Evolutionary conservation across 2,329 filamentous ascomycete genomes (phyloP).

Genomic region (Clonostachys chloroleuca): DNA sequence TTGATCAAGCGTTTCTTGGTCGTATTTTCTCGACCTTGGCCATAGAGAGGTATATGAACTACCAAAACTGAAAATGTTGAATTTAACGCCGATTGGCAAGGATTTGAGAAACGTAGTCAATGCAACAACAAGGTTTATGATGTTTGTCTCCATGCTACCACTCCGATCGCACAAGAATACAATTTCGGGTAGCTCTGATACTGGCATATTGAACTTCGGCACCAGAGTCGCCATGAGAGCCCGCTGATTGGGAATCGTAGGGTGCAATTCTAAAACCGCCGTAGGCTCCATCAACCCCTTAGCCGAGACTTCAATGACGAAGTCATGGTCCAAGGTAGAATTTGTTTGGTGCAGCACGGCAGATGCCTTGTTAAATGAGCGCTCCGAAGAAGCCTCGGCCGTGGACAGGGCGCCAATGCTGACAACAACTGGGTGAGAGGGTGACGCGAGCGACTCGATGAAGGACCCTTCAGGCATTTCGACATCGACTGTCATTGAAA

Average conservation of each 20-base stretch:
- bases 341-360: conserved; percentile 51
- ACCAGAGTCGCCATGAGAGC: conserved; percentile 69
- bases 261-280: conserved; percentile 63
- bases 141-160: conserved; percentile 58
- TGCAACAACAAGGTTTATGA: conserved; percentile 47
- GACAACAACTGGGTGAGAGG: conserved; percentile 63
- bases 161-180: conserved; percentile 71
- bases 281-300: conserved; percentile 55
- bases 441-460: conserved; percentile 60
- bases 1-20: conserved; percentile 31
- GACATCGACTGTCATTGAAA: conserved; percentile 24
- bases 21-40: conserved; percentile 39
- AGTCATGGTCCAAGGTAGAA: conserved; percentile 56
- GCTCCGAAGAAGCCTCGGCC: conserved; percentile 30
- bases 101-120: conserved; percentile 63
- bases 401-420: conserved; percentile 51
- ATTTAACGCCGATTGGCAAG: conserved; percentile 57
- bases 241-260: conserved; percentile 53
- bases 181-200: conserved; percentile 49
- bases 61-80: conserved; percentile 70
- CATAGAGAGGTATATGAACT: conserved; percentile 38
- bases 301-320: conserved; percentile 60
- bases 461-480: conserved; percentile 46
- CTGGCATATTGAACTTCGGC: conserved; percentile 59
- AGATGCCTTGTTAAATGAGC: conserved; percentile 54